Percentiles rank a stretch among this genome's conserved stretches.
phyloP scores from a whole-genome alignment of 345 rosid species.

The Linum tenue region DNA sequence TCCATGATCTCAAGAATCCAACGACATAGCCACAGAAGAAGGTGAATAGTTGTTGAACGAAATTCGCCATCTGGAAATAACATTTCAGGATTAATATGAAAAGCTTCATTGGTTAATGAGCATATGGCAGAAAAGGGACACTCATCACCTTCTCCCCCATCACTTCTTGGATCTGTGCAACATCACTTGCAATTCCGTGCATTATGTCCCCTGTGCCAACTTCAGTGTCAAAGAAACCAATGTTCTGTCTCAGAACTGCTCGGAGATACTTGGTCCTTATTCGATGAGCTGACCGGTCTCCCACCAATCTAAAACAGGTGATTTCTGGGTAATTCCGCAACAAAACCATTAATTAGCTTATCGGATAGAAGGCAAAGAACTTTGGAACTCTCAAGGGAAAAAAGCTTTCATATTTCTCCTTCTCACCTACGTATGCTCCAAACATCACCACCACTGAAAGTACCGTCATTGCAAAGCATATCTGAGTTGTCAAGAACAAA shows the following conservation, averaged over 20 bases:
- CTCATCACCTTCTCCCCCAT: slow-evolving; percentile 51
- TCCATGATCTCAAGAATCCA: slow-evolving; percentile 42
- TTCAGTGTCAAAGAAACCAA: slow-evolving; percentile 47
- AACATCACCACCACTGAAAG: slow-evolving; percentile 38
- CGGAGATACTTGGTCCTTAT: slow-evolving; percentile 47
- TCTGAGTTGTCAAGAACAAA: slow-evolving; percentile 22
- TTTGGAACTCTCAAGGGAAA: not conserved
- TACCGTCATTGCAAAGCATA: slow-evolving; percentile 37
- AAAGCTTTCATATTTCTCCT: not conserved
- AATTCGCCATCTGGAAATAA: slow-evolving; percentile 52
- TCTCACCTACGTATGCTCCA: slow-evolving; percentile 53
- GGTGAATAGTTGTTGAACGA: slow-evolving; percentile 40
- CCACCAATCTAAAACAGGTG: slow-evolving; percentile 57
- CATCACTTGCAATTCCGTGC: slow-evolving; percentile 69
- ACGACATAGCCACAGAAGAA: slow-evolving; percentile 52
- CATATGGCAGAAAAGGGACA: not conserved
- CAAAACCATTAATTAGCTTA: not conserved
- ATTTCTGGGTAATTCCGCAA: slow-evolving; percentile 32
- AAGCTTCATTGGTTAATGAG: not conserved
- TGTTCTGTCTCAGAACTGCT: slow-evolving; percentile 49
- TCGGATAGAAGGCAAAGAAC: not conserved
- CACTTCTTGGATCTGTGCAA: slow-evolving; percentile 65
- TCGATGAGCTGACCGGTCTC: slow-evolving; percentile 53
- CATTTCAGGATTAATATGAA: too few species aligned
- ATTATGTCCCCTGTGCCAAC: slow-evolving; percentile 49